Percentiles rank a stretch among this genome's conserved stretches.
Evolutionary conservation across 768 basidiomycete genomes (phyloP).

Genomic region (Lactifluus echinatus): DNA sequence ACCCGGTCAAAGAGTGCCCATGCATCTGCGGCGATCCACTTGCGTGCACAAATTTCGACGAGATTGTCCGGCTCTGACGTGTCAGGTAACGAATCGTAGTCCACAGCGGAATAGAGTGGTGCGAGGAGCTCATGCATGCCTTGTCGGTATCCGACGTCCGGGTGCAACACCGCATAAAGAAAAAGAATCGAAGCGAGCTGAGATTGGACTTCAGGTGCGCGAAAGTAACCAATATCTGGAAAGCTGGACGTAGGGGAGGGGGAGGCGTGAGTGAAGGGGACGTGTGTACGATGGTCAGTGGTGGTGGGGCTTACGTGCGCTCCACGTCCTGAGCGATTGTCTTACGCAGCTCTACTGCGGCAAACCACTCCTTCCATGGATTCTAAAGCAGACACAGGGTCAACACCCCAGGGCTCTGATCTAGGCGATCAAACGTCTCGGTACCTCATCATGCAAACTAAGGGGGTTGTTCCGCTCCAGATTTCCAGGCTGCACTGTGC

Average conservation of each 20-base stretch:
- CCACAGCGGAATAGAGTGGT: constrained; percentile 72
- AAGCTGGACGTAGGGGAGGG: constrained; percentile 50
- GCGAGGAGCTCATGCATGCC: constrained; percentile 98
- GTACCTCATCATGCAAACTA: constrained; percentile 67
- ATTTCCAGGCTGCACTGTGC: constrained; percentile 29
- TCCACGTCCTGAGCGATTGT: constrained; percentile 93
- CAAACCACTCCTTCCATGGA: constrained; percentile 95
- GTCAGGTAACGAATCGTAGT: constrained; percentile 65
- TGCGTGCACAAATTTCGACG: constrained; percentile 52
- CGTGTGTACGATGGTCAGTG: neutral
- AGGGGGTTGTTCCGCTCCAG: constrained; percentile 74
- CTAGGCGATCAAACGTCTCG: neutral
- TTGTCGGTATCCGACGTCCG: constrained; percentile 88
- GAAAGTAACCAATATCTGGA: constrained; percentile 93
- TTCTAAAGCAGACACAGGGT: constrained; percentile 41
- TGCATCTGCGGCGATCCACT: constrained; percentile 78
- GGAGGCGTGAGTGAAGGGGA: neutral
- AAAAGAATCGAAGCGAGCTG: constrained; percentile 84
- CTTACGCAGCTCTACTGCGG: constrained; percentile 78
- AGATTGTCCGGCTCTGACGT: constrained; percentile 33
- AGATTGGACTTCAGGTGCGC: constrained; percentile 60
- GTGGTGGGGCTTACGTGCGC: constrained; percentile 59
- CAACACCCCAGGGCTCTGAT: neutral
- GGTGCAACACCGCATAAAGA: constrained; percentile 69
- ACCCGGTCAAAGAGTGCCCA: constrained; percentile 74